Base-by-base conservation (phyloP, 2,329 filamentous ascomycete genomes). In the Podosphaera xanthii region DNA sequence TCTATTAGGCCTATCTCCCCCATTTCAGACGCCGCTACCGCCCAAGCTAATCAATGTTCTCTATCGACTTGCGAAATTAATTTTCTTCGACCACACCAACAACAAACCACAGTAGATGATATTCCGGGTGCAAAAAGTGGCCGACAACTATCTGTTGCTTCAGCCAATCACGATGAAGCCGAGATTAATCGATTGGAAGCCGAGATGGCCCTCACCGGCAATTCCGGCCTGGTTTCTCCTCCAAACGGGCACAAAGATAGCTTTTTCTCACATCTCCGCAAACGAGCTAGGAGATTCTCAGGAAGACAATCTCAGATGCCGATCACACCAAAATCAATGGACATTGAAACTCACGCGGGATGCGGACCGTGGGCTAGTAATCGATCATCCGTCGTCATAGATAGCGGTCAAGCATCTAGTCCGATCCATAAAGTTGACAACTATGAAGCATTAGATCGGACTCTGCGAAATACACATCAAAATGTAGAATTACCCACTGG, bases 201-300 rank as follows among this genome's bases (percentile, higher is more conserved):
- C 12, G 91, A 97, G 71, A 80, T 87, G 62, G 88, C 89, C 44
- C 77, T 97, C 53, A 96, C 89, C 68, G 92, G 90, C 58, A 83
- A 84, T 66, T 79, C 78, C 40, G 86, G 83, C 31, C 75, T 90
- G 33, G 82, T 79, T 14, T 92, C 88, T 4, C 87, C 89, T 3
- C 82, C 84, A 0, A 83, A 79, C 66, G 86, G 80, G 22, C 86
- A 89, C 60, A 94, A 94, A 69, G 92, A 98, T 71, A 88, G 92
- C 71, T 98, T 98, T 75, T 98, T 98, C 73, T 97, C 92, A 0
- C 92, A 98, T 69, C 77, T 98, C 6, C 81, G 92, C 60, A 98
- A 98, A 72, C 84, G 91, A 58, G 92, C 94, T 35, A 81, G 92
- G 65, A 80, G 92, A 64, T 83, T 98, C 61, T 98, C 92, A 34